Evolutionary conservation across 805 yeast species (phyloP).

Genomic region (Lachancea waltii): DNA sequence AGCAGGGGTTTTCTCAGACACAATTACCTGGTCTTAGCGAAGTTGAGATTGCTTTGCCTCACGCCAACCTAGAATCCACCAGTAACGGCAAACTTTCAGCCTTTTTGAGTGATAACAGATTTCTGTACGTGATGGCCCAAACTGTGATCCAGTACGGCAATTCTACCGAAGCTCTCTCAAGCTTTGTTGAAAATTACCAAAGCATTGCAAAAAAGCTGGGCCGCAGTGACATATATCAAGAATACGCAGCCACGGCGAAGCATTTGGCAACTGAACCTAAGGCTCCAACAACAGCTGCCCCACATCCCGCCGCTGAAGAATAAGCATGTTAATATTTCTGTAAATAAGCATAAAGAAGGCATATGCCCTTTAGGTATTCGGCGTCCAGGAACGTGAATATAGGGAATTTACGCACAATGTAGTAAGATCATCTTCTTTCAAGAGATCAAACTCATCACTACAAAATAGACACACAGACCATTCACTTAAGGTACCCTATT

Average conservation of each 20-base stretch:
- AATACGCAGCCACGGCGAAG: constrained; percentile 4
- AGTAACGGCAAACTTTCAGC: constrained; percentile 12
- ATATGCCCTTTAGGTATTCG: too few species aligned
- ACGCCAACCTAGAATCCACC: constrained; percentile 4
- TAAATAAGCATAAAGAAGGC: not conserved
- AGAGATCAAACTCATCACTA: too few species aligned
- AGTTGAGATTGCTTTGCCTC: constrained; percentile 11
- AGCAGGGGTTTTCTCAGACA: constrained; percentile 11
- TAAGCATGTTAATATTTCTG: constrained; percentile 2
- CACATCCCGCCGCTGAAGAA: constrained; percentile 6
- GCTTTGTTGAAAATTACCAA: constrained; percentile 15
- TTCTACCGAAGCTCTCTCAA: constrained; percentile 5
- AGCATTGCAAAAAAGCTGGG: constrained; percentile 6
- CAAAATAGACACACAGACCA: too few species aligned
- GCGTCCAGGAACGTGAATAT: too few species aligned
- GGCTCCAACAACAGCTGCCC: constrained; percentile 1
- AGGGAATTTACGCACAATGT: too few species aligned
- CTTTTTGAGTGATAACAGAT: constrained; percentile 14
- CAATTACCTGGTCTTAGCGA: constrained; percentile 11
- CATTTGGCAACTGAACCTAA: constrained; percentile 2
- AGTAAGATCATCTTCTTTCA: too few species aligned
- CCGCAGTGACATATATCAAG: constrained; percentile 10
- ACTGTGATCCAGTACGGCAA: constrained; percentile 17
- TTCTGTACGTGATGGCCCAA: constrained; percentile 20
- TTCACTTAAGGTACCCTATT: too few species aligned